Evolutionary conservation across 371 early-diverging fungal genomes (phyloP), one percentile per base, ranked within the genome.

Genomic region (Apophysomyces variabilis): DNA sequence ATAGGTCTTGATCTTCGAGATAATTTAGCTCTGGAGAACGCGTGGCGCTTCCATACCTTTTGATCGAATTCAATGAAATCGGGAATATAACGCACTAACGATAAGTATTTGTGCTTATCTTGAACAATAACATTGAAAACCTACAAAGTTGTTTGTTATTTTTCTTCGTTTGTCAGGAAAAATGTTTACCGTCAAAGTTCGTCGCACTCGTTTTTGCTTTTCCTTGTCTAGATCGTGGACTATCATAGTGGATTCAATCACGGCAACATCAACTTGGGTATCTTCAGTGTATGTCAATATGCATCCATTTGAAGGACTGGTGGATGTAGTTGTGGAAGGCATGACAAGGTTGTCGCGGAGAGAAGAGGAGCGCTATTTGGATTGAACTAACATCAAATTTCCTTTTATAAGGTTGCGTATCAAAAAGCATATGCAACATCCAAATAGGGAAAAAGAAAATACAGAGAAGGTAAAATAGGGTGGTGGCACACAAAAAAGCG

Each of bases 1-100:
- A 50, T 74, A 61, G 16, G 39, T 61, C 58, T 70, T 76, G 45
- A 76, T 73, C 80, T 76, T 61, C 1, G 9, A 11, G 35, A 18
- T 38, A 16, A 16, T 37, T 39, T 38, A 38, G 54, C 54, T 21
- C 7, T 3, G 3, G 32, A n/a, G 54, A 8, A 50, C 21, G 54
- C n/a, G 54, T 26, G 21, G 26, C 11, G 16, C 14, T 43, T 61
- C 21, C 32, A 37, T 79, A 85, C 89, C 77, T 78, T 85, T 58
- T 79, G 78, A 61, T 88, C 85, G 76, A 88, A 85, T 37, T 84
- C 85, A 58, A 82, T 32, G 70, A 88, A 78, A 66, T 88, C 89
- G 50, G 86, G 79, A 58, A 88, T 80, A 70, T 85, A 85, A 37
- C 89, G 76, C 39, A 81, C 74, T 16, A 88, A 66, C 32, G 78